A percentile compares a stretch with the other conserved stretches of the same genome.
phyloP scores from a whole-genome alignment of 2,329 filamentous ascomycete species.

The Talaromyces sp. region DNA sequence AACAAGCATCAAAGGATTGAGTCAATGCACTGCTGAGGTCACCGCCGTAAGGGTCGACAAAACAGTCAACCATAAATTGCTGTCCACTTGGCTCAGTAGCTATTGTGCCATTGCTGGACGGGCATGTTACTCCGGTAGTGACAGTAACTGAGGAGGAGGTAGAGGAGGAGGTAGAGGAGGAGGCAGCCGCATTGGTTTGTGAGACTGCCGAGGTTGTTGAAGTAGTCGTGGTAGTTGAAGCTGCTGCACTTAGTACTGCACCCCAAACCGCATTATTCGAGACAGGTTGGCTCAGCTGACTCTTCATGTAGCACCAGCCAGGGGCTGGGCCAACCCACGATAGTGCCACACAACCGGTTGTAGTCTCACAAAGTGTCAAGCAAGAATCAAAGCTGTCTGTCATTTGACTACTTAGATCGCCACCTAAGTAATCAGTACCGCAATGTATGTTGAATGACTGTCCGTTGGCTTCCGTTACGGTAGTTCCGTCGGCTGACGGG shows the following conservation, averaged over 20 bases:
- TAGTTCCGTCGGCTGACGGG: background rate
- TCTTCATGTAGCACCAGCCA: background rate
- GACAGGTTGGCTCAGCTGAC: background rate
- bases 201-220: background rate
- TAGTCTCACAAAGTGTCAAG: background rate
- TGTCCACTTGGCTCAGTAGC: background rate
- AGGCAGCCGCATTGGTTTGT: background rate
- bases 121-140: background rate
- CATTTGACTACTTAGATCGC: background rate
- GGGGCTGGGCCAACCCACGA: background rate
- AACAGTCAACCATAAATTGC: background rate
- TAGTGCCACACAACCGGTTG: background rate
- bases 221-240: background rate
- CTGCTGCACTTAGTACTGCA: background rate
- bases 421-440: background rate
- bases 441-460: background rate
- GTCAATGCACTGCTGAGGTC: background rate
- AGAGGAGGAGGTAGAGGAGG: background rate
- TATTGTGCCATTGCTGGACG: background rate
- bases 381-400: background rate
- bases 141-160: background rate
- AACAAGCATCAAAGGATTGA: background rate
- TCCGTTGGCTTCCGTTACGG: background rate
- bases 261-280: background rate
- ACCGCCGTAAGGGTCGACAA: background rate